Conservation (phyloP, 176 grass and related monocot genomes). For the Echinochloa phyllopogon region DNA sequence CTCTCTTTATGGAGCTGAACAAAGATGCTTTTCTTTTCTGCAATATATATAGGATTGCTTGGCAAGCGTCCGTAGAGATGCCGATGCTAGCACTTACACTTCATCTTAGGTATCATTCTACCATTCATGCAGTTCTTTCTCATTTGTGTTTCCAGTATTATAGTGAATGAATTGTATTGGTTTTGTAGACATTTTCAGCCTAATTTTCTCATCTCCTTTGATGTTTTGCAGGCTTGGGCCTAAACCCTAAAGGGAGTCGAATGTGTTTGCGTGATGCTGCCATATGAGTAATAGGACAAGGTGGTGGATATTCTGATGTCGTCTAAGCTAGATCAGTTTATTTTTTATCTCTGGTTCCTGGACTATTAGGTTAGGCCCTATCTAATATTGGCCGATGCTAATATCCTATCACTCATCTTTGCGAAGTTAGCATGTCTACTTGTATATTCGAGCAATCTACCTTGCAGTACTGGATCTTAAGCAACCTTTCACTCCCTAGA, state of each 20-base stretch:
- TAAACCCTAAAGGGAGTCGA: neutral
- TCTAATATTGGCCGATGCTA: neutral
- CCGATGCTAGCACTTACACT: neutral
- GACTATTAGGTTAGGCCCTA: neutral
- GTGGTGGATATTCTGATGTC: neutral
- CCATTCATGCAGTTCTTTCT: neutral
- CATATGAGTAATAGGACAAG: neutral
- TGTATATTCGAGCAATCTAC: no score
- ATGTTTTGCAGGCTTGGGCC: neutral
- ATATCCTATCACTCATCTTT: neutral
- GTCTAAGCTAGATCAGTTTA: neutral
- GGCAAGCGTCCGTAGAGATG: neutral
- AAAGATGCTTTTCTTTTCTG: neutral
- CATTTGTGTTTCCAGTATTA: neutral
- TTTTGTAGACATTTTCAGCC: neutral
- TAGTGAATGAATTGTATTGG: neutral
- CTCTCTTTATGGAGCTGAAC: neutral
- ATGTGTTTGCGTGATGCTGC: neutral
- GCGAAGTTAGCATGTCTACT: neutral
- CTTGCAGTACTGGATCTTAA: neutral
- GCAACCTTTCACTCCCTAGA: neutral
- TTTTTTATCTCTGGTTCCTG: neutral
- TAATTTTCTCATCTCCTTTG: neutral
- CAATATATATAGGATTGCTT: constrained; percentile 6
- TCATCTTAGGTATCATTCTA: neutral